Percentiles rank a stretch among this genome's conserved stretches.
Evolutionary conservation across 2,329 filamentous ascomycete genomes (phyloP).

Genomic region (Magnaporthiopsis rhizophila): DNA sequence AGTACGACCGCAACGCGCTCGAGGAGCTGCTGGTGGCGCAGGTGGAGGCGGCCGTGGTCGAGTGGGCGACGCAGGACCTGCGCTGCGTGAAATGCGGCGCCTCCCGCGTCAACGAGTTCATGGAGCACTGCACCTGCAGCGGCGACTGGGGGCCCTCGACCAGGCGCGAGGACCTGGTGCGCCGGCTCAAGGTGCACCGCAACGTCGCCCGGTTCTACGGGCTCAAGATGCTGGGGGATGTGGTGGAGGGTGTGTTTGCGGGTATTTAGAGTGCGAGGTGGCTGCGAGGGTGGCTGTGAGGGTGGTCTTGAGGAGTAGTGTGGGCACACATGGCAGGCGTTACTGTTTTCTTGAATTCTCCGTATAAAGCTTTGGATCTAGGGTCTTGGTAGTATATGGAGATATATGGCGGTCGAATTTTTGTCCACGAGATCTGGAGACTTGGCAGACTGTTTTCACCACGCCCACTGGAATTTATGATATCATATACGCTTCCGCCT

Average conservation of each 20-base stretch:
- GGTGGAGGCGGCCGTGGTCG: slow-evolving; percentile 65
- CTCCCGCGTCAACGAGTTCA: slow-evolving; percentile 81
- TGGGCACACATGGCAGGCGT: background rate
- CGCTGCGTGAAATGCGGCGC: slow-evolving; percentile 68
- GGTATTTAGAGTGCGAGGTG: slow-evolving; percentile 26
- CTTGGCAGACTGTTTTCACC: too few species aligned
- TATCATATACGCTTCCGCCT: too few species aligned
- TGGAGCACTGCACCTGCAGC: slow-evolving; percentile 92
- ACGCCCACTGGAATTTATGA: too few species aligned
- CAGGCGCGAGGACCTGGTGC: slow-evolving; percentile 56
- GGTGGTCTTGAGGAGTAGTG: too few species aligned
- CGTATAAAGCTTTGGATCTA: background rate
- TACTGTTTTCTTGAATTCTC: background rate
- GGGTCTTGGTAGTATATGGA: background rate
- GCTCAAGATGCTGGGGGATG: slow-evolving; percentile 69
- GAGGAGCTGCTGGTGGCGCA: slow-evolving; percentile 76
- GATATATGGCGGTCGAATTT: background rate
- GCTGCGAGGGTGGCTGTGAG: too few species aligned
- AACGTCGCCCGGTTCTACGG: slow-evolving; percentile 73
- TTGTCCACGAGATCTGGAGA: too few species aligned
- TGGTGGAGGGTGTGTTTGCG: slow-evolving; percentile 56
- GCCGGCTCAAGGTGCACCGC: slow-evolving; percentile 59
- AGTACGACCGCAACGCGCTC: slow-evolving; percentile 70
- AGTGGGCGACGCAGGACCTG: slow-evolving; percentile 85
- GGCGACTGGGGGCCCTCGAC: slow-evolving; percentile 74